Evolutionary conservation across 2,329 filamentous ascomycete species (phyloP), one percentile per base, ranked within the genome.

Genomic region (Ophiostoma himal-ulmi): DNA sequence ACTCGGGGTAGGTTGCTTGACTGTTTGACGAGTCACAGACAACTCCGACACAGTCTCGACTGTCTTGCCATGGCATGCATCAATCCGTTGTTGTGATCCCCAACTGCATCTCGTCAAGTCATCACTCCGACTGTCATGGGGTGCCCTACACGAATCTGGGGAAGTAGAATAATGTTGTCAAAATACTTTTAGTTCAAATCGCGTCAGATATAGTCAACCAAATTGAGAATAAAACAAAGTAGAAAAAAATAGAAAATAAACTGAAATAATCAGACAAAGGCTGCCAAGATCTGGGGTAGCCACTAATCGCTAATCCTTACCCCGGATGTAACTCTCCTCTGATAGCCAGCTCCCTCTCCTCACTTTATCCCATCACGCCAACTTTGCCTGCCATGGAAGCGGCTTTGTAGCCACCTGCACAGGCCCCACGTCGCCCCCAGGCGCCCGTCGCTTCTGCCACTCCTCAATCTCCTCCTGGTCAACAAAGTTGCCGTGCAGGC

Each of bases 401-500:
- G 79, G 79, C 67, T 78, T 77, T 26, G 74, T 75, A 0, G 81
- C 80, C 7, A 75, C 72, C 74, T 76, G 75, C 20, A 79, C 80
- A 0, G 79, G 79, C 0, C 81, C 81, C n/a, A 82, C 60, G 30
- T 80, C 81, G 0, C 79, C 79, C 7, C 67, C 72, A 30, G 74
- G 75, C 0, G 75, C 76, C 41, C 81, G 77, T 20, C 80, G 75
- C 71, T 73, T 71, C 72, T 78, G 74, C 82, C 82, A 83, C 34
- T 76, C 77, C 48, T 82, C 80, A n/a, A 83, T 81, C 30, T 82
- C 80, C 0, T 76, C 73, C 41, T 80, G 76, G 52, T 80, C 78
- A 2, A 82, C 80, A 71, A 81, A 82, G 73, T 82, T 82, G 2
- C 81, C 81, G 57, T 82, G 81, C 14, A 82, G 75, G 0, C 81